These are phyloP conservation scores for Thermomucor indicae-seudaticae DNA, from an alignment of 371 early-diverging fungal species.

Conservation along the genomic window DNA sequence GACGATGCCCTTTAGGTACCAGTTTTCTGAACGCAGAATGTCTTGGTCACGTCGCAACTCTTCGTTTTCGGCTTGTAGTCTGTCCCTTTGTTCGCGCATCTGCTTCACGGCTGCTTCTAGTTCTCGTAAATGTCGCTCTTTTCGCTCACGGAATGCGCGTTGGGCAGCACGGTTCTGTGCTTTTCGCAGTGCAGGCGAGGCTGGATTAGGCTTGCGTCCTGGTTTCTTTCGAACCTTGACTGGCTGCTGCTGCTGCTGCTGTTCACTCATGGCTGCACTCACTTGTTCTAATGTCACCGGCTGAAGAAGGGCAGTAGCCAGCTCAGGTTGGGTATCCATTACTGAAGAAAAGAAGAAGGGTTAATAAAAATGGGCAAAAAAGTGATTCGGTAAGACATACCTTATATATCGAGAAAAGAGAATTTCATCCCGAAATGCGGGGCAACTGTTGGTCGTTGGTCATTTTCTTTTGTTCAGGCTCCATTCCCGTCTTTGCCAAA, in stretches of 20 bases:
- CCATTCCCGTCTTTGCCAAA: too few species aligned
- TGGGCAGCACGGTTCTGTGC: slow-evolving; percentile 83
- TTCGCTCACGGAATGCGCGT: slow-evolving; percentile 77
- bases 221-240: slow-evolving; percentile 67
- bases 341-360: not conserved
- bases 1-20: slow-evolving; percentile 53
- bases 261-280: not conserved
- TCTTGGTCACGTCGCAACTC: slow-evolving; percentile 50
- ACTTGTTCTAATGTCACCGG: not conserved
- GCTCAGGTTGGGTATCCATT: not conserved
- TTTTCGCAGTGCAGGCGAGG: slow-evolving; percentile 68
- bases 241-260: slow-evolving; percentile 14
- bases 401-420: not conserved
- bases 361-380: not conserved
- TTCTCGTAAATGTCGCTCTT: slow-evolving; percentile 66
- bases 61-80: slow-evolving; percentile 42
- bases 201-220: slow-evolving; percentile 79
- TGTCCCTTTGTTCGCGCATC: slow-evolving; percentile 52
- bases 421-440: slow-evolving; percentile 4
- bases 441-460: not conserved
- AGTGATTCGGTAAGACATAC: not conserved
- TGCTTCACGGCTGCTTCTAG: slow-evolving; percentile 65
- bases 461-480: too few species aligned
- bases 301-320: slow-evolving; percentile 3
- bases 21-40: slow-evolving; percentile 58